These are phyloP conservation scores for Mycena crocata DNA, from an alignment of 768 basidiomycete genomes.

Conservation along the genomic window DNA sequence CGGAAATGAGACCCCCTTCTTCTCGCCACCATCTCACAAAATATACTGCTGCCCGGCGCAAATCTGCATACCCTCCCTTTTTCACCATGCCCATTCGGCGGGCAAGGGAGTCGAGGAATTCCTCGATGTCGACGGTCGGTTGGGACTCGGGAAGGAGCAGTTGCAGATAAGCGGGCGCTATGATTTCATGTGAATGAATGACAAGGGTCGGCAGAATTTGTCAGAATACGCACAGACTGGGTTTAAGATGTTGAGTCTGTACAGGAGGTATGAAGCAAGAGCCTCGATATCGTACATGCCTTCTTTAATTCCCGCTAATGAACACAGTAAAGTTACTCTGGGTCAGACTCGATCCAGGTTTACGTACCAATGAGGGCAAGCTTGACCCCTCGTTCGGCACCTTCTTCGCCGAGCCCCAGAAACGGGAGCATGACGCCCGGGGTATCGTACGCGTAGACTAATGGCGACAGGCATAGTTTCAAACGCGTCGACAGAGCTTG, in stretches of 20 bases:
- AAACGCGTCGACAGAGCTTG: slow-evolving; percentile 89
- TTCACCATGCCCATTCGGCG: slow-evolving; percentile 84
- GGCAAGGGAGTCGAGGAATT: slow-evolving; percentile 79
- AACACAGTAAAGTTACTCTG: slow-evolving; percentile 33
- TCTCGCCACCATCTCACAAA: slow-evolving; percentile 92
- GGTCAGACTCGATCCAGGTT: slow-evolving; percentile 28
- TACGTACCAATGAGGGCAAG: slow-evolving; percentile 91
- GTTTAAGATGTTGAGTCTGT: slow-evolving; percentile 83
- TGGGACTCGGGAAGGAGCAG: slow-evolving; percentile 65
- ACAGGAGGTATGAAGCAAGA: slow-evolving; percentile 88
- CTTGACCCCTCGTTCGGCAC: slow-evolving; percentile 93
- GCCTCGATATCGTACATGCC: slow-evolving; percentile 88
- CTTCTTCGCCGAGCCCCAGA: slow-evolving; percentile 85
- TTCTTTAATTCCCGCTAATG: slow-evolving; percentile 92
- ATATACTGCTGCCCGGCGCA: slow-evolving; percentile 78
- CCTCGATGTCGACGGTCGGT: slow-evolving; percentile 70
- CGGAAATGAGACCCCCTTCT: slow-evolving; percentile 70
- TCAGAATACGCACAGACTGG: slow-evolving; percentile 66
- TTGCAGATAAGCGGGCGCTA: slow-evolving; percentile 78
- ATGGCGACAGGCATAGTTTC: slow-evolving; percentile 82
- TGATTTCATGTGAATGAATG: not conserved
- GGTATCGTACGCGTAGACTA: slow-evolving; percentile 94
- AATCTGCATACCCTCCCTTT: slow-evolving; percentile 80
- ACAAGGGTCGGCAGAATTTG: not conserved
- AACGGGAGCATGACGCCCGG: slow-evolving; percentile 98